Evolutionary conservation across 2,329 filamentous ascomycete genomes (phyloP).

Genomic region (Trichoderma hamatum): DNA sequence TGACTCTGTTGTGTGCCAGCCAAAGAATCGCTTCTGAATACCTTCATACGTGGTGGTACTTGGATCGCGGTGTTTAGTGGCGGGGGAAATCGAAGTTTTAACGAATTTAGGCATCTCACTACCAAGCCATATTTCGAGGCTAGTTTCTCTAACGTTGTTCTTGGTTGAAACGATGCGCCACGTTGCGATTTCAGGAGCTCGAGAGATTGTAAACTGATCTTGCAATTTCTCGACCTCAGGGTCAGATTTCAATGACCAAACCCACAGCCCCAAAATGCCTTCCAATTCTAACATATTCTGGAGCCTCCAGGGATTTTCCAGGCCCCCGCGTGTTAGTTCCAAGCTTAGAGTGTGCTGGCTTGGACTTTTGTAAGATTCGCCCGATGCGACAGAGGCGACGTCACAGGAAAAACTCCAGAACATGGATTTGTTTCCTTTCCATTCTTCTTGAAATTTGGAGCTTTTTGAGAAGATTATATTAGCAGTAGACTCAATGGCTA

Average conservation of each 20-base stretch:
- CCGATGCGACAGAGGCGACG: neutral
- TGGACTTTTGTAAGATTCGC: neutral
- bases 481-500: neutral
- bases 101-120: neutral
- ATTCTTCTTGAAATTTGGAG: neutral
- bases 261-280: neutral
- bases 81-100: fast-evolving
- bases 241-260: neutral
- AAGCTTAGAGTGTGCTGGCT: neutral
- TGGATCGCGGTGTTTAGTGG: neutral
- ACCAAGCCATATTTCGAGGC: neutral
- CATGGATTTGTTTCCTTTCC: neutral
- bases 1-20: neutral
- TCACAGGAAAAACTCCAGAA: neutral
- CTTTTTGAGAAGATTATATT: neutral
- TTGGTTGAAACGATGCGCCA: neutral
- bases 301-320: neutral
- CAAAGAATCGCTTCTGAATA: neutral
- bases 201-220: neutral
- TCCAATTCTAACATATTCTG: neutral
- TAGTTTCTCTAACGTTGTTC: neutral
- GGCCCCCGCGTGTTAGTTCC: neutral
- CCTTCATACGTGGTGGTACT: neutral
- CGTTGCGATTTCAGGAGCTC: neutral
- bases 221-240: neutral